Evolutionary conservation across 2,329 filamentous ascomycete genomes (phyloP).

Genomic region (Ophidiomyces ophidiicola): DNA sequence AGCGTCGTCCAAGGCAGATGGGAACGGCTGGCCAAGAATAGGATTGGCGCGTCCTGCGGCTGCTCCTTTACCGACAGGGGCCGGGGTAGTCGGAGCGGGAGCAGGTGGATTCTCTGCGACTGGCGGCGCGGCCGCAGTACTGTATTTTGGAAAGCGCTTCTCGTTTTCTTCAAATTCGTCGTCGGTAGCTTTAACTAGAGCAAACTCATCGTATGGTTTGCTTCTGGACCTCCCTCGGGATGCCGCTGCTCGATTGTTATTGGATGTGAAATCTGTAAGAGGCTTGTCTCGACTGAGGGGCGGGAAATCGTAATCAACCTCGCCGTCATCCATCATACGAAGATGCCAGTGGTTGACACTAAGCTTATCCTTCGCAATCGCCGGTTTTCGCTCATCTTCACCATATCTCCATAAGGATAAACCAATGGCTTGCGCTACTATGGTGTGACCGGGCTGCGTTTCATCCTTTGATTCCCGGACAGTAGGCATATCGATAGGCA

Average conservation of each 20-base stretch:
- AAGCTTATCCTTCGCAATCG: constrained; percentile 40
- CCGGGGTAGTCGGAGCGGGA: constrained; percentile 16
- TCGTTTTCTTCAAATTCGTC: constrained; percentile 48
- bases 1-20: constrained; percentile 35
- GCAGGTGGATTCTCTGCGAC: constrained; percentile 16
- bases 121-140: constrained; percentile 23
- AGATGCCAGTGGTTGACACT: constrained; percentile 53
- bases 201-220: constrained; percentile 56
- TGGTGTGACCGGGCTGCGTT: constrained; percentile 37
- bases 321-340: constrained; percentile 56
- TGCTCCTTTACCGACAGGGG: constrained; percentile 17
- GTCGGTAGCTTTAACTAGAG: constrained; percentile 47
- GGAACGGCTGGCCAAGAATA: constrained; percentile 36
- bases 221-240: constrained; percentile 46
- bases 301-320: constrained; percentile 55
- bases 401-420: constrained; percentile 50
- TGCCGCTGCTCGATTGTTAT: constrained; percentile 49
- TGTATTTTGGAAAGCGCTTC: constrained; percentile 42
- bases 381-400: constrained; percentile 45
- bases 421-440: constrained; percentile 52
- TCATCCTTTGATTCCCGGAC: constrained; percentile 44
- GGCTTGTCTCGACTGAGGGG: constrained; percentile 45
- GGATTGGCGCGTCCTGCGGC: constrained; percentile 27
- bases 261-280: constrained; percentile 53
- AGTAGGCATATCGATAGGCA: constrained; percentile 48